Conservation (phyloP, 148 eudicot genomes). For the Rhododendron kiyosumense region DNA sequence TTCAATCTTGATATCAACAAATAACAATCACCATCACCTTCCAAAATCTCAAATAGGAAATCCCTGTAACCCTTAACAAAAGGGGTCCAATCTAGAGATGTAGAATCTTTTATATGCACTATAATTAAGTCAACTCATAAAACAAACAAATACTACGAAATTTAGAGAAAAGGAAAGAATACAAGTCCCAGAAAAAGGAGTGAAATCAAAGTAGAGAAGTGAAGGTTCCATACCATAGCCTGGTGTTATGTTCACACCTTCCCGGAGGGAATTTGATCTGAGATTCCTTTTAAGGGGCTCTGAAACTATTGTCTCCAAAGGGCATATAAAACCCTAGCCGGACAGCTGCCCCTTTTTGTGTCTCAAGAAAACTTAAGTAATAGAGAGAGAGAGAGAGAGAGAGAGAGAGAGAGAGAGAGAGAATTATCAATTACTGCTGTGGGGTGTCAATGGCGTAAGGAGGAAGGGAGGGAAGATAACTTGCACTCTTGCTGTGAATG, state of each 20-base stretch:
- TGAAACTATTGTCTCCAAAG: conserved; percentile 10
- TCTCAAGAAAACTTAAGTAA: background rate
- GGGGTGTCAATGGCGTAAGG: conserved; percentile 10
- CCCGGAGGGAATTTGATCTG: conserved; percentile 6
- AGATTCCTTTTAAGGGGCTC: background rate
- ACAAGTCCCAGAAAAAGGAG: background rate
- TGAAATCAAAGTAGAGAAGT: background rate
- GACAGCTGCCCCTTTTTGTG: conserved; percentile 1
- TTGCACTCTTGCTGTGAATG: background rate
- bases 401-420: background rate
- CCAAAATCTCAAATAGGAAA: background rate
- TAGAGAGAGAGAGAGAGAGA: background rate
- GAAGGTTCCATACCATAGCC: conserved; percentile 9
- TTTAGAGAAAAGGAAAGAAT: background rate
- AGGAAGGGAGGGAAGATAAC: background rate
- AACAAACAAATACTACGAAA: background rate
- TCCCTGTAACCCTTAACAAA: background rate
- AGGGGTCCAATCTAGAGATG: background rate
- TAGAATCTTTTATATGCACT: background rate
- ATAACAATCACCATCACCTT: background rate
- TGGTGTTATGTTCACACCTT: background rate
- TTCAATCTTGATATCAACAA: background rate
- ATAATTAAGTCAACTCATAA: background rate
- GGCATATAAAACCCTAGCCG: conserved; percentile 3
- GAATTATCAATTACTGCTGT: background rate